Evolutionary conservation across 2,329 filamentous ascomycete genomes (phyloP).

Genomic region (Paraphoma sp.): DNA sequence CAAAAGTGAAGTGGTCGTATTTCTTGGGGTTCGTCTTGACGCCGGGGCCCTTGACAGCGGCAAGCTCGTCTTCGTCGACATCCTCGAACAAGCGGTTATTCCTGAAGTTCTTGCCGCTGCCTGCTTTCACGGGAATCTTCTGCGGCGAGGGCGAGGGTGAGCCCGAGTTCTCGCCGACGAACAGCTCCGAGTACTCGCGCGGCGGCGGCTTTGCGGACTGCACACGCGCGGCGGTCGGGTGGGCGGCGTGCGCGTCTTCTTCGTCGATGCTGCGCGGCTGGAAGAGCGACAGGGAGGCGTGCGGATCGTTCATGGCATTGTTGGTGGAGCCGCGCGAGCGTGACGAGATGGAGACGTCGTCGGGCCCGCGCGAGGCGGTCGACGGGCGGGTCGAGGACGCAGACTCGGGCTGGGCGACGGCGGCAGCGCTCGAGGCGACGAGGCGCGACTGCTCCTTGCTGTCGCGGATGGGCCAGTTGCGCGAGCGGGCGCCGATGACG

Average conservation of each 20-base stretch:
- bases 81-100: slow-evolving; percentile 65
- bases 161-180: slow-evolving; percentile 57
- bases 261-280: slow-evolving; percentile 70
- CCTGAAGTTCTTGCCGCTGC: slow-evolving; percentile 58
- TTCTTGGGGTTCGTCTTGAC: slow-evolving; percentile 76
- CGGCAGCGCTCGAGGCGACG: slow-evolving; percentile 68
- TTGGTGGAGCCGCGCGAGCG: slow-evolving; percentile 49
- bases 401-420: slow-evolving; percentile 33
- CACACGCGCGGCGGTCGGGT: slow-evolving; percentile 64
- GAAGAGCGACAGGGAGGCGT: slow-evolving; percentile 78
- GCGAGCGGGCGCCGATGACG: slow-evolving; percentile 86
- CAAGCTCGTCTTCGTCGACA: slow-evolving; percentile 53
- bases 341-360: slow-evolving; percentile 41
- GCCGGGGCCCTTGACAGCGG: slow-evolving; percentile 32
- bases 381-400: slow-evolving; percentile 41
- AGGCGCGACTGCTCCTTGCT: slow-evolving; percentile 82
- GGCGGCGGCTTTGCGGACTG: slow-evolving; percentile 74
- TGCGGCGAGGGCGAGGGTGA: slow-evolving; percentile 48
- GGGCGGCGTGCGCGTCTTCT: slow-evolving; percentile 54
- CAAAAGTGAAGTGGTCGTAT: slow-evolving; percentile 86
- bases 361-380: slow-evolving; percentile 39
- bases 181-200: slow-evolving; percentile 74
- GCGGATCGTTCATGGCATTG: slow-evolving; percentile 53
- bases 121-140: slow-evolving; percentile 54
- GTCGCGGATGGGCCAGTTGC: slow-evolving; percentile 94